phyloP scores from a whole-genome alignment of 805 yeast genomes.

The Yarrowia phangngaensis region DNA sequence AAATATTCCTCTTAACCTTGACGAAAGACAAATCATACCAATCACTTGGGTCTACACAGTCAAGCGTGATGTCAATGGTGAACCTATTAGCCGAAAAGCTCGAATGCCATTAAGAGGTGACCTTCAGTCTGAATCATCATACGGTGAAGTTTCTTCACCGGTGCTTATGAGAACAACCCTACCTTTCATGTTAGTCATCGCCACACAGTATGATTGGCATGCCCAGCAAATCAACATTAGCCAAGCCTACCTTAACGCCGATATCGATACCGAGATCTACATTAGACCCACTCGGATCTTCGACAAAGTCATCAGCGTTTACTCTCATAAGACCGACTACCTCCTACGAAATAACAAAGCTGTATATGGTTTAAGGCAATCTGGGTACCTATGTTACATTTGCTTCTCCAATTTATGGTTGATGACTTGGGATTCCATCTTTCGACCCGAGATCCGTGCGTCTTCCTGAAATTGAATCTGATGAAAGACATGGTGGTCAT shows the following conservation, averaged over 20 bases:
- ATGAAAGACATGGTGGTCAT: background rate
- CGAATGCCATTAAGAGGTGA: constrained; percentile 2
- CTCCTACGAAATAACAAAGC: background rate
- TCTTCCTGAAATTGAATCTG: background rate
- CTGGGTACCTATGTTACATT: constrained; percentile 4
- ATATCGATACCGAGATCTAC: constrained; percentile 6
- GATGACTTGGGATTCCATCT: background rate
- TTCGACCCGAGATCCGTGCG: background rate
- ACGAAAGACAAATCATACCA: background rate
- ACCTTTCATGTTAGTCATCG: background rate
- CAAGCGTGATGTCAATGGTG: background rate
- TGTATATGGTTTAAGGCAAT: constrained; percentile 2
- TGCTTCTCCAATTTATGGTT: background rate
- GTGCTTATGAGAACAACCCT: background rate
- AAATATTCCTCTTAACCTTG: background rate
- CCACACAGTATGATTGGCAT: background rate
- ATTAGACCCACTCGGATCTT: background rate
- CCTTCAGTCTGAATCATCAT: background rate
- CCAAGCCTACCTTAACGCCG: background rate
- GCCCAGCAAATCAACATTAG: constrained; percentile 4
- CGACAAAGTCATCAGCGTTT: background rate
- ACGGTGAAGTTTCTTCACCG: background rate
- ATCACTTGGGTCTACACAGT: constrained; percentile 1
- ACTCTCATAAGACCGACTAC: background rate
- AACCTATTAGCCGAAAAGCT: background rate